A percentile compares a stretch with the other conserved stretches of the same genome.
These are phyloP conservation scores for Saccharomycopsis hybrid DNA, from an alignment of 1,139 yeast genomes.

Conservation along the genomic window DNA sequence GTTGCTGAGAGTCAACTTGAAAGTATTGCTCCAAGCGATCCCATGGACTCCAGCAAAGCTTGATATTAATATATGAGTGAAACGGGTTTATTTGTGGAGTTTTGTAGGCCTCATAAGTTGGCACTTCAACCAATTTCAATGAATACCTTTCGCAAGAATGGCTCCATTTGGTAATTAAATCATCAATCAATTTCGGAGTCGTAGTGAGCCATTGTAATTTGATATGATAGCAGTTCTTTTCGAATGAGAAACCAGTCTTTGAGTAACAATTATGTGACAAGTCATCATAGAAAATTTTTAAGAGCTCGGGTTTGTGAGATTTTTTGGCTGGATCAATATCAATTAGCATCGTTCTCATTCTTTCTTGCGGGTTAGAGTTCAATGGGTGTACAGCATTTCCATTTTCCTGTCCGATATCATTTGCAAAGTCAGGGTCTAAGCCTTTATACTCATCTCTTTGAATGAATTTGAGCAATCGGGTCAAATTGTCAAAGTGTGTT, in stretches of 20 bases:
- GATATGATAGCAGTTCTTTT: constrained; percentile 84
- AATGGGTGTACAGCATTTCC: constrained; percentile 2
- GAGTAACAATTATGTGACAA: constrained; percentile 53
- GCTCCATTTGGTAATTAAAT: constrained; percentile 74
- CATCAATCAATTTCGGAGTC: constrained; percentile 85
- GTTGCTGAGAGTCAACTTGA: constrained; percentile 32
- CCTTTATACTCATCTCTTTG: constrained; percentile 13
- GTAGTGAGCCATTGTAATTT: constrained; percentile 90
- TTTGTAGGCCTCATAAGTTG: constrained; percentile 81
- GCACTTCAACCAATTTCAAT: constrained; percentile 82
- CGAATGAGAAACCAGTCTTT: constrained; percentile 6
- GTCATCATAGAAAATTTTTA: constrained; percentile 82
- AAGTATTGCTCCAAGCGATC: constrained; percentile 43
- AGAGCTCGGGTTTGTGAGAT: constrained; percentile 71
- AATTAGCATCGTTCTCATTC: constrained; percentile 57
- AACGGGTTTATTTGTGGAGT: constrained; percentile 78
- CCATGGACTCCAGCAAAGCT: constrained; percentile 64
- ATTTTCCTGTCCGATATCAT: neutral
- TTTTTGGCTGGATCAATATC: constrained; percentile 71
- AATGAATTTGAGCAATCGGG: constrained; percentile 10
- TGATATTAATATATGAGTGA: constrained; percentile 72
- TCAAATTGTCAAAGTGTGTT: constrained; percentile 15
- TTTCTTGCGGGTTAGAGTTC: constrained; percentile 23
- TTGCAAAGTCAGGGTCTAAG: neutral
- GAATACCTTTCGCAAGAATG: constrained; percentile 85